A percentile compares a stretch with the other conserved stretches of the same genome.
Conservation (phyloP, 768 basidiomycete species). For the Trametes meyenii region DNA sequence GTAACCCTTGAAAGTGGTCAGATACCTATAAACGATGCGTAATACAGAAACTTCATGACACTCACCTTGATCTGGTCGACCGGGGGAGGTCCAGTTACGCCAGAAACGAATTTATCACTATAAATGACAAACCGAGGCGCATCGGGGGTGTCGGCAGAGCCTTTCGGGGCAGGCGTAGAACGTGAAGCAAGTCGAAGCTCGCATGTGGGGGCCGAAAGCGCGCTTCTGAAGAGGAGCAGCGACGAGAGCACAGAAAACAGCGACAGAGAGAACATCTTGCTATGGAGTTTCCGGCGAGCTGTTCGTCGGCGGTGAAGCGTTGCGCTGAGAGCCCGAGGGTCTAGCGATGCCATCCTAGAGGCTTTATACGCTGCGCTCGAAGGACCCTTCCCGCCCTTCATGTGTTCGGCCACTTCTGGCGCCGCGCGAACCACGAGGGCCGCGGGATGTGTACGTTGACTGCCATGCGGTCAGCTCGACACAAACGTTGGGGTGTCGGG, state of each 20-base stretch:
- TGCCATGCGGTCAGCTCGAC: conserved; percentile 11
- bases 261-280: conserved; percentile 20
- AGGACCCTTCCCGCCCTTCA: not conserved
- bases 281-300: conserved; percentile 9
- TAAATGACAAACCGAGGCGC: conserved; percentile 55
- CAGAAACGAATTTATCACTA: conserved; percentile 46
- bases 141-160: conserved; percentile 38
- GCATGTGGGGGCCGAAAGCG: conserved; percentile 18
- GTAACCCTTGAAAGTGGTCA: conserved; percentile 45
- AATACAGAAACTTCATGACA: not conserved
- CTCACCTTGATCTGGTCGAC: conserved; percentile 47
- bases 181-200: conserved; percentile 15
- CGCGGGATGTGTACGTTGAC: conserved; percentile 11
- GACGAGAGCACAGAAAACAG: conserved; percentile 19
- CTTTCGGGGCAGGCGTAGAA: not conserved
- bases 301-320: conserved; percentile 9
- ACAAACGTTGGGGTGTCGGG: not conserved
- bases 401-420: not conserved
- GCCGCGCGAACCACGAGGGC: conserved; percentile 7
- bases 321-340: conserved; percentile 9
- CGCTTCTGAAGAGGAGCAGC: conserved; percentile 16
- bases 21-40: not conserved
- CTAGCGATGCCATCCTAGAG: not conserved
- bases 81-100: conserved; percentile 51
- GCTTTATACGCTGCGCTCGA: conserved; percentile 4